A percentile compares a stretch with the other conserved stretches of the same genome.
These are phyloP conservation scores for Articulospora tetracladia DNA, from an alignment of 495 filamentous ascomycete species.

Conservation along the genomic window DNA sequence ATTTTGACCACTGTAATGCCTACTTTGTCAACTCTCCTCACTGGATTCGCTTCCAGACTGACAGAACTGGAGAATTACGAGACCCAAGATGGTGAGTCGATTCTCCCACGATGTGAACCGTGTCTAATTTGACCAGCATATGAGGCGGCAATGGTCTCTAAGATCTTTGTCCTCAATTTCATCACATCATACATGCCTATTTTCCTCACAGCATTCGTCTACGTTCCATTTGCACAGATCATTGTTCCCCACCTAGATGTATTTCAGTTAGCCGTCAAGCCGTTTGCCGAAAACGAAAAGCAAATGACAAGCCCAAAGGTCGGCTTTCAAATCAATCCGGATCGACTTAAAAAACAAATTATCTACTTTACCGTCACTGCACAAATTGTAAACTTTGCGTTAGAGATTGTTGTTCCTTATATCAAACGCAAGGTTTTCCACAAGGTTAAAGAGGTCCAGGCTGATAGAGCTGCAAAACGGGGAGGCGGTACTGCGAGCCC, in stretches of 20 bases:
- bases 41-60: constrained; percentile 69
- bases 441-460: constrained; percentile 69
- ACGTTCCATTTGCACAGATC: constrained; percentile 85
- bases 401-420: constrained; percentile 85
- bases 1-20: constrained; percentile 80
- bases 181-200: constrained; percentile 94
- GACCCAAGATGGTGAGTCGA: constrained; percentile 56
- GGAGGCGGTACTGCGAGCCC: constrained; percentile 26
- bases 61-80: constrained; percentile 93
- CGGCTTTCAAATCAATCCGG: constrained; percentile 79
- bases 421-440: constrained; percentile 69
- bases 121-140: constrained; percentile 38
- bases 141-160: constrained; percentile 76
- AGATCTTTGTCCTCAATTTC: constrained; percentile 95
- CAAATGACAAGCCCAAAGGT: constrained; percentile 53
- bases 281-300: constrained; percentile 69
- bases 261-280: constrained; percentile 72
- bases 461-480: constrained; percentile 46
- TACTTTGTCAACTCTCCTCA: constrained; percentile 71
- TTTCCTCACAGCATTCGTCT: constrained; percentile 92
- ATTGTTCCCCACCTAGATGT: constrained; percentile 89
- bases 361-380: constrained; percentile 97
- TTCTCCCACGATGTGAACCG: background rate
- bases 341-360: constrained; percentile 83
- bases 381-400: constrained; percentile 80